A percentile compares a stretch with the other conserved stretches of the same genome.
Evolutionary conservation across 805 yeast genomes (phyloP).

Genomic region (Groenewaldozyma salmanticensis): DNA sequence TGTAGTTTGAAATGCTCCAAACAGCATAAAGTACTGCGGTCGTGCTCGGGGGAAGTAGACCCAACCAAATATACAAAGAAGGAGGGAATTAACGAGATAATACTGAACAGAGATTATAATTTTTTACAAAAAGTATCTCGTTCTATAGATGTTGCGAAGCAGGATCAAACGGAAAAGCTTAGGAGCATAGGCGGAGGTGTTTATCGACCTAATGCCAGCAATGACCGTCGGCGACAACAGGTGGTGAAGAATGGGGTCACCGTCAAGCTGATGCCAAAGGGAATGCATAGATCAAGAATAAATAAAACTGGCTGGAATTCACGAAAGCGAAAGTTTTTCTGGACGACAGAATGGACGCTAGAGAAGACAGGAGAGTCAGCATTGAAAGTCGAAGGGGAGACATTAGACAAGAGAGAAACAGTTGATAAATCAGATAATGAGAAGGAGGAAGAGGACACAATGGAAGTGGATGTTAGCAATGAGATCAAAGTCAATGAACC

Average conservation of each 20-base stretch:
- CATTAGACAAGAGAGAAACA: no score
- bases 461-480: background rate
- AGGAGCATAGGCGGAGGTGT: conserved; percentile 6
- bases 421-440: background rate
- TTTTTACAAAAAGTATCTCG: conserved; percentile 56
- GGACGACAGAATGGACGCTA: conserved; percentile 84
- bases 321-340: conserved; percentile 47
- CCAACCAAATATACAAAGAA: conserved; percentile 47
- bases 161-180: no score
- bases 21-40: conserved; percentile 50
- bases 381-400: no score
- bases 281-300: conserved; percentile 56
- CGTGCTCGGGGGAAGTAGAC: conserved; percentile 61
- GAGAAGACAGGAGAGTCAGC: no score
- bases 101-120: conserved; percentile 74
- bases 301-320: conserved; percentile 69
- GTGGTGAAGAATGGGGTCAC: conserved; percentile 46
- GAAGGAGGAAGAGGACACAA: background rate
- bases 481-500: background rate
- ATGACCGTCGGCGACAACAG: background rate
- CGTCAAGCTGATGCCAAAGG: conserved; percentile 53
- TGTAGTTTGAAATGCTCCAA: conserved; percentile 68
- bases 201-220: background rate
- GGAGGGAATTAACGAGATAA: conserved; percentile 28
- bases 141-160: conserved; percentile 42